phyloP scores from a whole-genome alignment of 441 rosid species.

The Lepidium campestre region DNA sequence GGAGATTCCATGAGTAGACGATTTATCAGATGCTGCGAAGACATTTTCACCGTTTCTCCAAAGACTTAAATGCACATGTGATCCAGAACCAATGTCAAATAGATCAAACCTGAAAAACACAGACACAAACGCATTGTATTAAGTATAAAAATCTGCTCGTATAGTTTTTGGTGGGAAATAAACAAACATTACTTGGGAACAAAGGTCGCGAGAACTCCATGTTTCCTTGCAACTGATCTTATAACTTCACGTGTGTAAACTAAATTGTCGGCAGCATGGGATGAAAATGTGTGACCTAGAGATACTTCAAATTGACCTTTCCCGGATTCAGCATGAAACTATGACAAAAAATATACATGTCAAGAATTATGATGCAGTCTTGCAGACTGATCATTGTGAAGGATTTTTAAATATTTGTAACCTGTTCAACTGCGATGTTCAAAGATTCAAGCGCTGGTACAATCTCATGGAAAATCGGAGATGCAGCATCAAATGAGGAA shows the following conservation, averaged over 20 bases:
- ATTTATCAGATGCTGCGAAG: conserved; percentile 58
- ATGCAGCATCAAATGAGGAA: conserved; percentile 58
- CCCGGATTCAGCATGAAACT: conserved; percentile 90
- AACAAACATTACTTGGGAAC: conserved; percentile 65
- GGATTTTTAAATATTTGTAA: neutral
- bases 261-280: conserved; percentile 70
- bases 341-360: neutral
- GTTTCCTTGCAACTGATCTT: conserved; percentile 76
- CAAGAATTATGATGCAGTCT: conserved; percentile 7
- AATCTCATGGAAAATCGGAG: conserved; percentile 64
- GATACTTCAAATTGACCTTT: conserved; percentile 91
- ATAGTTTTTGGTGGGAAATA: neutral
- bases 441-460: conserved; percentile 53
- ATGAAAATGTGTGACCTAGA: conserved; percentile 50
- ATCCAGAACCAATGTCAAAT: conserved; percentile 92
- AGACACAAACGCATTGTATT: neutral
- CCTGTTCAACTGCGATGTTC: conserved; percentile 85
- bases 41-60: conserved; percentile 77
- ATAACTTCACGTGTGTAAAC: conserved; percentile 76
- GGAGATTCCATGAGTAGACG: conserved; percentile 74
- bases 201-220: conserved; percentile 78
- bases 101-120: conserved; percentile 53
- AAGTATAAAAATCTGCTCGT: neutral
- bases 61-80: conserved; percentile 88
- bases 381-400: neutral